Percentiles rank a stretch among this genome's conserved stretches.
Evolutionary conservation across 1,139 yeast species (phyloP).

Genomic region (Saccharomyces hybrid): DNA sequence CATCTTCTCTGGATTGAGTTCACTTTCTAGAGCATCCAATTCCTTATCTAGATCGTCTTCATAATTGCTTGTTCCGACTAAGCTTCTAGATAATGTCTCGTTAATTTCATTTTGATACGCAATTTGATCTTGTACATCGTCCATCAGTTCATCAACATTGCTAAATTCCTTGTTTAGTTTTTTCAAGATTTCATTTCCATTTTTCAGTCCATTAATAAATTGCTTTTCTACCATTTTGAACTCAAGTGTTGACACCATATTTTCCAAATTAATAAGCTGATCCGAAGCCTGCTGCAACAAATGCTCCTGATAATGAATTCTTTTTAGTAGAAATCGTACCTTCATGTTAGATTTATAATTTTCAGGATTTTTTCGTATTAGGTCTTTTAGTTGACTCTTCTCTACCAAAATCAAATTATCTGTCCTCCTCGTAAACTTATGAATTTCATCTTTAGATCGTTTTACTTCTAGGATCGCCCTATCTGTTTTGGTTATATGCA

Average conservation of each 20-base stretch:
- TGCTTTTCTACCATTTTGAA: constrained; percentile 84
- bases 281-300: constrained; percentile 61
- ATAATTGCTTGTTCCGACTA: constrained; percentile 37
- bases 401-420: constrained; percentile 42
- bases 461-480: constrained; percentile 79
- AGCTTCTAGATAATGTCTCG: constrained; percentile 40
- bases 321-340: constrained; percentile 60
- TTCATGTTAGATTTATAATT: constrained; percentile 35
- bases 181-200: constrained; percentile 70
- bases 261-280: constrained; percentile 73
- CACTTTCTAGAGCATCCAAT: constrained; percentile 38
- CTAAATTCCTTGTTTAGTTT: constrained; percentile 73
- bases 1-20: constrained; percentile 23
- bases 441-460: constrained; percentile 76
- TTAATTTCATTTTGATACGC: constrained; percentile 65
- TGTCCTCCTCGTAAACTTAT: constrained; percentile 63
- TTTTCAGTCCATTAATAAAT: constrained; percentile 67
- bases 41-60: constrained; percentile 54
- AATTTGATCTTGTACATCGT: constrained; percentile 76
- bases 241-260: constrained; percentile 68
- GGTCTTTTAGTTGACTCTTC: constrained; percentile 23
- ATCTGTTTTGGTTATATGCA: constrained; percentile 71
- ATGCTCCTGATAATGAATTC: constrained; percentile 74
- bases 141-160: constrained; percentile 74
- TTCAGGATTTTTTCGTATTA: constrained; percentile 24